A percentile compares a stretch with the other conserved stretches of the same genome.
These are phyloP conservation scores for Graphiopsis chlorocephala DNA, from an alignment of 2,329 filamentous ascomycete genomes.

Conservation along the genomic window DNA sequence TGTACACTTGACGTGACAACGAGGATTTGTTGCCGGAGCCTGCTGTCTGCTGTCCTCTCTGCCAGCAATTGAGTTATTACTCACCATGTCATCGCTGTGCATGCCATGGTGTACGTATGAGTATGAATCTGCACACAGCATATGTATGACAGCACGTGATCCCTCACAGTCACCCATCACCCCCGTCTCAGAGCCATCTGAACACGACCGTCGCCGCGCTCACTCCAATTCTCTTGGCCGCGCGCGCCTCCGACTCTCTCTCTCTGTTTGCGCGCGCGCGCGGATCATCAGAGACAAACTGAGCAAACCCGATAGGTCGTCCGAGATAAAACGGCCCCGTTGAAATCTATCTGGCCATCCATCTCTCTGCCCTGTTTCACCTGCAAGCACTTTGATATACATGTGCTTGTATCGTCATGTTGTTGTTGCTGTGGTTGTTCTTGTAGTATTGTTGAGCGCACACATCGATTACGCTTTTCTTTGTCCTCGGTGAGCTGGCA, in stretches of 20 bases:
- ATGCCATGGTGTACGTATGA: neutral
- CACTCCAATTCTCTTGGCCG: neutral
- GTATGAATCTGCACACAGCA: neutral
- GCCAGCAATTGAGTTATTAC: neutral
- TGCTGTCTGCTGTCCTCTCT: neutral
- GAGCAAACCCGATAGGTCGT: conserved; percentile 7
- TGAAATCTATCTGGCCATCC: neutral
- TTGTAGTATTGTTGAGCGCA: neutral
- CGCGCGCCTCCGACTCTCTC: neutral
- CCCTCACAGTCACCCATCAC: neutral
- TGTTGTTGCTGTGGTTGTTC: neutral
- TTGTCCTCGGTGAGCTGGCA: neutral
- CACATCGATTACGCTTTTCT: neutral
- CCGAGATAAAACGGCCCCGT: neutral
- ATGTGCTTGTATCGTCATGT: neutral
- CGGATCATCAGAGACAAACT: conserved; percentile 7
- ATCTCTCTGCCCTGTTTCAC: neutral
- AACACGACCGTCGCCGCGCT: neutral
- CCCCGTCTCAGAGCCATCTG: neutral
- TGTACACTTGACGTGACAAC: neutral
- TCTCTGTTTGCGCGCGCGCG: conserved; percentile 1
- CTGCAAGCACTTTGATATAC: neutral
- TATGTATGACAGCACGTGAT: neutral
- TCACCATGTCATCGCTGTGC: neutral
- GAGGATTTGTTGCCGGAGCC: conserved; percentile 1